Evolutionary conservation across 2,329 filamentous ascomycete species (phyloP).

Genomic region (Thielaviopsis musarum): DNA sequence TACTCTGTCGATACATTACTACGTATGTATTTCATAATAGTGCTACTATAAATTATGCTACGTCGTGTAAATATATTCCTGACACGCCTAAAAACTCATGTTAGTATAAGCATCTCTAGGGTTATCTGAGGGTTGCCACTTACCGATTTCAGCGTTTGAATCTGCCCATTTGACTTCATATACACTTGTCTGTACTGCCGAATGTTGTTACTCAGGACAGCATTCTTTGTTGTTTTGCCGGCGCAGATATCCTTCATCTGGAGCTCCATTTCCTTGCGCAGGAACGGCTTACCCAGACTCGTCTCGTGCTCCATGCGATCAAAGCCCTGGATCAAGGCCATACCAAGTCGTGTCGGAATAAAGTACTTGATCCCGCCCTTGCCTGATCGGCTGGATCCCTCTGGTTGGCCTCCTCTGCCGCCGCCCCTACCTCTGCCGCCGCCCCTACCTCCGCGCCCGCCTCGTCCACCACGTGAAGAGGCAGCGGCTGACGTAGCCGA

Average conservation of each 20-base stretch:
- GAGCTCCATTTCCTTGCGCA: constrained; percentile 94
- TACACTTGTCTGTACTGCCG: constrained; percentile 79
- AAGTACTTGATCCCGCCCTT: constrained; percentile 56
- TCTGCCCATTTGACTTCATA: constrained; percentile 59
- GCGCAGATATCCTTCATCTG: constrained; percentile 96
- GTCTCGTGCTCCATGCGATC: constrained; percentile 87
- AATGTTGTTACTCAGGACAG: constrained; percentile 68
- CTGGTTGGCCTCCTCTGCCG: constrained; percentile 21
- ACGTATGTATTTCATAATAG: neutral
- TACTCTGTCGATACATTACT: neutral
- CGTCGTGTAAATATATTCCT: neutral
- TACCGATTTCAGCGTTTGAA: constrained; percentile 48
- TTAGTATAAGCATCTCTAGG: neutral
- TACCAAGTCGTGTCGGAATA: constrained; percentile 77
- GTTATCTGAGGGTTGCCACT: constrained; percentile 18
- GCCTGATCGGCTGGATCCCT: constrained; percentile 15
- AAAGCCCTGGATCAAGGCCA: constrained; percentile 86
- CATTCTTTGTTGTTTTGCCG: constrained; percentile 55
- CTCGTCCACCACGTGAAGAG: constrained; percentile 28
- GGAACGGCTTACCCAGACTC: constrained; percentile 84
- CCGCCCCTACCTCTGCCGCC: constrained; percentile 19
- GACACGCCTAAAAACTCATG: neutral
- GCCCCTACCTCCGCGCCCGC: constrained; percentile 27
- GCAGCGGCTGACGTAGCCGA: constrained; percentile 17
- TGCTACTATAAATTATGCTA: neutral